These are phyloP conservation scores for Globisporangium splendens DNA, from an alignment of 352 stramenopile species.

Conservation along the genomic window DNA sequence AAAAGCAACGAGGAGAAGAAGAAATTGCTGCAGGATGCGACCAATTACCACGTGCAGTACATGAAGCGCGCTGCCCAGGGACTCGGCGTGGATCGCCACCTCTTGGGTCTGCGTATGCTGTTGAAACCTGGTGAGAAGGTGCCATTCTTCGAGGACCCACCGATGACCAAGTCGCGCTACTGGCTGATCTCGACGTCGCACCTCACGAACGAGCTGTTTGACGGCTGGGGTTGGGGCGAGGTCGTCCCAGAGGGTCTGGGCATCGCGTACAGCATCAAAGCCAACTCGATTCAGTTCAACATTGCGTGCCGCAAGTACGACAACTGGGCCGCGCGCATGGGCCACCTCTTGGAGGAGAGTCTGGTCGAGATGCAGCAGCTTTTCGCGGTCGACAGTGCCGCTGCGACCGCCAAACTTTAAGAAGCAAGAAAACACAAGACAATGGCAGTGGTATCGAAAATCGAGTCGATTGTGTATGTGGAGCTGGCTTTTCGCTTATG, in stretches of 20 bases:
- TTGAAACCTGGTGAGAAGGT: slow-evolving; percentile 44
- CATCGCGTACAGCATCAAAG: slow-evolving; percentile 83
- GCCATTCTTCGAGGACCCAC: slow-evolving; percentile 69
- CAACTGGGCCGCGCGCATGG: slow-evolving; percentile 55
- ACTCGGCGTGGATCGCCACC: slow-evolving; percentile 91
- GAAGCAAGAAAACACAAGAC: slow-evolving; percentile 3
- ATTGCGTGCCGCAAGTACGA: slow-evolving; percentile 64
- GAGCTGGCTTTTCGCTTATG: no score
- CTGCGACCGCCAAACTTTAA: slow-evolving; percentile 30
- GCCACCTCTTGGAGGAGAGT: slow-evolving; percentile 71
- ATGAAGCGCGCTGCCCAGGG: slow-evolving; percentile 70
- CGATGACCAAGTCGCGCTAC: slow-evolving; percentile 61
- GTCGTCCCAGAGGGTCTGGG: slow-evolving; percentile 75
- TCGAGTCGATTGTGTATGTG: no score
- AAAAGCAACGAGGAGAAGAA: slow-evolving; percentile 32
- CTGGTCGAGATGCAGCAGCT: slow-evolving; percentile 78
- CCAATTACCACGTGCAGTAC: slow-evolving; percentile 54
- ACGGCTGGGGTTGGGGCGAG: slow-evolving; percentile 82
- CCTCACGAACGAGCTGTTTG: slow-evolving; percentile 78
- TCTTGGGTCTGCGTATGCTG: slow-evolving; percentile 87
- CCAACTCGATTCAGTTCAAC: slow-evolving; percentile 79
- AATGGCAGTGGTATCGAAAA: background rate
- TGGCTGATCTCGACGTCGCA: slow-evolving; percentile 83
- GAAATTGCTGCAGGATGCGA: slow-evolving; percentile 36
- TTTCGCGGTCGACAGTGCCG: slow-evolving; percentile 24